A percentile compares a stretch with the other conserved stretches of the same genome.
phyloP scores from a whole-genome alignment of 2,329 filamentous ascomycete species.

The Sporothrix euskadiensis region DNA sequence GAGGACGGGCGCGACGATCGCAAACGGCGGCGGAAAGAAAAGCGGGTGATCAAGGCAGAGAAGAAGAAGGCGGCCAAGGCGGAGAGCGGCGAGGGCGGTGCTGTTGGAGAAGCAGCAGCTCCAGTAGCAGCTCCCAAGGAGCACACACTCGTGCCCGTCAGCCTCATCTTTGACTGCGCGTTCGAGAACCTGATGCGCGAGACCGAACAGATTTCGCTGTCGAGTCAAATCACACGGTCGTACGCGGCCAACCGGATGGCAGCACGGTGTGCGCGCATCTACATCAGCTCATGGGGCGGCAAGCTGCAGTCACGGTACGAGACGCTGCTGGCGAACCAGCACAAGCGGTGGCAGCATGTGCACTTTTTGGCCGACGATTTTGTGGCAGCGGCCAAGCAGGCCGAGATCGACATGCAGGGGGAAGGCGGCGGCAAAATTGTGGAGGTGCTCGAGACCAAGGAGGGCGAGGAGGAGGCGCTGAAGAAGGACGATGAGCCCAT shows the following conservation, averaged over 20 bases:
- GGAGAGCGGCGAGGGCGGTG: constrained; percentile 49
- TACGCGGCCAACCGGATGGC: constrained; percentile 85
- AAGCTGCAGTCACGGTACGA: constrained; percentile 74
- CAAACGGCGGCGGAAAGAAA: constrained; percentile 56
- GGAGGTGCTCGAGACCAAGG: constrained; percentile 53
- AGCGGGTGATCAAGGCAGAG: constrained; percentile 50
- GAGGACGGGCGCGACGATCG: constrained; percentile 67
- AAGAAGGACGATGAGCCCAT: neutral
- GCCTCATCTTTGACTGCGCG: constrained; percentile 84
- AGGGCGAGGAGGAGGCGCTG: constrained; percentile 17
- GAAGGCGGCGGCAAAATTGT: constrained; percentile 57
- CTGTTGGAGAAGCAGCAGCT: constrained; percentile 38
- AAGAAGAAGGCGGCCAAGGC: constrained; percentile 54
- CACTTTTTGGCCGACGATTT: constrained; percentile 75
- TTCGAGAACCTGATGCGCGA: constrained; percentile 90
- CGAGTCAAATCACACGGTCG: constrained; percentile 77
- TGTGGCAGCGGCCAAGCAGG: constrained; percentile 63
- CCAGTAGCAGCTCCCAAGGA: constrained; percentile 36
- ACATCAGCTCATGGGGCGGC: constrained; percentile 76
- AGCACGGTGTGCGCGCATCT: constrained; percentile 68
- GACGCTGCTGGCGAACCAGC: constrained; percentile 67
- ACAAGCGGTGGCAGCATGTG: constrained; percentile 78
- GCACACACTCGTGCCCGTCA: constrained; percentile 59
- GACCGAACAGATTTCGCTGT: constrained; percentile 79
- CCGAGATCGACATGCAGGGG: constrained; percentile 67